A percentile compares a stretch with the other conserved stretches of the same genome.
Evolutionary conservation across 345 rosid genomes (phyloP).

Genomic region (Hibiscus trionum): DNA sequence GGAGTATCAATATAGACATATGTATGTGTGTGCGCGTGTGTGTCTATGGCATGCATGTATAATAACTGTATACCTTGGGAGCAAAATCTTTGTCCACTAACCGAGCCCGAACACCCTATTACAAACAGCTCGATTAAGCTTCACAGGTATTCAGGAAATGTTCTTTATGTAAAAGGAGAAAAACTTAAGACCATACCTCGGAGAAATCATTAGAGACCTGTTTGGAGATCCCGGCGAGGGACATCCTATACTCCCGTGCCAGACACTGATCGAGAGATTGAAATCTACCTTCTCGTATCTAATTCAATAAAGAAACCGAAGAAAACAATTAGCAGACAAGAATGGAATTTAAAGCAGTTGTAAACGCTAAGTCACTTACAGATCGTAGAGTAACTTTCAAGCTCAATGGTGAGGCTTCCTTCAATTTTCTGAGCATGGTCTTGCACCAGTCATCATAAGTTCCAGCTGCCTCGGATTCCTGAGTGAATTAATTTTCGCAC

Average conservation of each 20-base stretch:
- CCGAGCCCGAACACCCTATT: constrained; percentile 72
- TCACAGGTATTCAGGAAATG: not conserved
- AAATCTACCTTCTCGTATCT: constrained; percentile 90
- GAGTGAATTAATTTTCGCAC: not conserved
- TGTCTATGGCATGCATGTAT: not conserved
- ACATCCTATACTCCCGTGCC: constrained; percentile 66
- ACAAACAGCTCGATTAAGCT: not conserved
- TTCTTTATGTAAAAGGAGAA: not conserved
- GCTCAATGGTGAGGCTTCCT: constrained; percentile 91
- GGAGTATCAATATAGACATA: not conserved
- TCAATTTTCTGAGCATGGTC: constrained; percentile 45
- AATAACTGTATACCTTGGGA: constrained; percentile 55
- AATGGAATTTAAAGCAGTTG: constrained; percentile 5
- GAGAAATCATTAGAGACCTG: constrained; percentile 61
- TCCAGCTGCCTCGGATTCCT: constrained; percentile 56
- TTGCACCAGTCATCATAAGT: constrained; percentile 57
- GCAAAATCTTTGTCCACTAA: constrained; percentile 82
- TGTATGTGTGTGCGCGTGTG: not conserved
- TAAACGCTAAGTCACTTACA: constrained; percentile 32
- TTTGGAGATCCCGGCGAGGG: constrained; percentile 51
- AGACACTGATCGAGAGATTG: constrained; percentile 81
- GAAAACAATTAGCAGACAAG: not conserved
- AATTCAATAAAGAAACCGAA: constrained; percentile 14
- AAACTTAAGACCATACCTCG: constrained; percentile 39
- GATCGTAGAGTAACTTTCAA: constrained; percentile 74